phyloP scores from a whole-genome alignment of 2,329 filamentous ascomycete genomes.

The Leptodontidium sp. region DNA sequence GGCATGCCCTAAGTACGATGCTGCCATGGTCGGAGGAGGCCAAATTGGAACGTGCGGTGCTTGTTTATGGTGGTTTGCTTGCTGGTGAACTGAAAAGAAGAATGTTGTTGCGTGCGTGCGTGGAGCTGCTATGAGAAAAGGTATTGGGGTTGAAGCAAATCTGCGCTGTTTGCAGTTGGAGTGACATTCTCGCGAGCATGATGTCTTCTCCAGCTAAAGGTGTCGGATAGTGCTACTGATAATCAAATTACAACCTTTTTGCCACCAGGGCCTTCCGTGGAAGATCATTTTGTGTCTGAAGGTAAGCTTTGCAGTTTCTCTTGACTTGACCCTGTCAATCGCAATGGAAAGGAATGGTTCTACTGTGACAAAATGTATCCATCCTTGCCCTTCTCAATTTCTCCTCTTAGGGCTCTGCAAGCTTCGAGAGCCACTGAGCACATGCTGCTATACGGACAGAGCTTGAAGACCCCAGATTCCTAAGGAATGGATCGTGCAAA shows the following conservation, averaged over 20 bases:
- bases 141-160: slow-evolving; percentile 13
- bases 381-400: too few relatives aligned
- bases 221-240: slow-evolving; percentile 11
- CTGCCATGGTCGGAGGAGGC: background rate
- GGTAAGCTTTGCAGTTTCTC: background rate
- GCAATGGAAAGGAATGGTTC: too few relatives aligned
- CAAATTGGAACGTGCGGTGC: slow-evolving; percentile 9
- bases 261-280: background rate
- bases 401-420: too few relatives aligned
- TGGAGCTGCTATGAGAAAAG: slow-evolving; percentile 6
- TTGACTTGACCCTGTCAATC: background rate
- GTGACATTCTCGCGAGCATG: slow-evolving; percentile 1
- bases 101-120: slow-evolving; percentile 15
- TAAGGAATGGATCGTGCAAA: too few relatives aligned
- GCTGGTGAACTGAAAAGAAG: slow-evolving; percentile 9
- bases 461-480: too few relatives aligned
- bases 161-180: background rate
- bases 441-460: too few relatives aligned
- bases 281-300: background rate
- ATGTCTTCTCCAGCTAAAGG: background rate
- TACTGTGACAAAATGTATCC: too few relatives aligned
- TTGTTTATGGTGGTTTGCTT: slow-evolving; percentile 15
- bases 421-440: too few relatives aligned
- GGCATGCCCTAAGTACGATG: slow-evolving; percentile 1
- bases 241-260: slow-evolving; percentile 6